Base-by-base conservation (phyloP, 2,329 filamentous ascomycete species). In the Knufia petricola region DNA sequence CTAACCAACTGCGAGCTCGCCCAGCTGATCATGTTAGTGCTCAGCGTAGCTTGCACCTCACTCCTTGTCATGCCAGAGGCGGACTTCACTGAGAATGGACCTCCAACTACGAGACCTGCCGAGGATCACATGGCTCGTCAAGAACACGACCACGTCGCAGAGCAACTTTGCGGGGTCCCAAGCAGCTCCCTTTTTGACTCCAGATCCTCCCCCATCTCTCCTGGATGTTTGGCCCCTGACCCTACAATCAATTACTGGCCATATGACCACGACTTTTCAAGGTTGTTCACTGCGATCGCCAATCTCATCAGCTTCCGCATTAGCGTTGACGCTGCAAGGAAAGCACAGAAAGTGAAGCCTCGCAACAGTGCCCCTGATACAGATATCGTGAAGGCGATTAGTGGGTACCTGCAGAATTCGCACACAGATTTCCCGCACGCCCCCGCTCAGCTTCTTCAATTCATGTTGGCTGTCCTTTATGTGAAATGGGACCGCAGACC, bases 401-500 rank as follows among this genome's bases (percentile, higher is more conserved):
- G 46, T n/a, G 58, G 38, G 41, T 51, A 46, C 53, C 61, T 39
- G 52, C 15, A 20, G 10, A 32, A 19, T 26, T n/a, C 7, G 13
- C 7, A 15, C 4, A 8, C 36, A 24, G 28, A 12, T 7, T 13
- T 26, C 13, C 12, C 21, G 21, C 20, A 42, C 7, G 13, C 28
- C 17, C 6, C 4, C 19, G n/a, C 23, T 9, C 44, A 40, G 47
- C 17, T 48, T 10, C 26, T 60, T 13, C 55, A 59, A 40, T 47
- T 59, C 19, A 49, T 54, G 26, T 50, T 52, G 34, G 75, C 82
- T 0, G 75, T 92, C 1, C 77, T 95, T 59, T 67, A 94, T 38
- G 79, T 81, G 48, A 80, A 86, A 53, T 95, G 89, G 89, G 77
- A 90, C 60, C 85, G 87, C 0, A 78, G 78, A 48, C 76, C 85